phyloP scores from a whole-genome alignment of 768 basidiomycete genomes.

The Trametes coccinea region DNA sequence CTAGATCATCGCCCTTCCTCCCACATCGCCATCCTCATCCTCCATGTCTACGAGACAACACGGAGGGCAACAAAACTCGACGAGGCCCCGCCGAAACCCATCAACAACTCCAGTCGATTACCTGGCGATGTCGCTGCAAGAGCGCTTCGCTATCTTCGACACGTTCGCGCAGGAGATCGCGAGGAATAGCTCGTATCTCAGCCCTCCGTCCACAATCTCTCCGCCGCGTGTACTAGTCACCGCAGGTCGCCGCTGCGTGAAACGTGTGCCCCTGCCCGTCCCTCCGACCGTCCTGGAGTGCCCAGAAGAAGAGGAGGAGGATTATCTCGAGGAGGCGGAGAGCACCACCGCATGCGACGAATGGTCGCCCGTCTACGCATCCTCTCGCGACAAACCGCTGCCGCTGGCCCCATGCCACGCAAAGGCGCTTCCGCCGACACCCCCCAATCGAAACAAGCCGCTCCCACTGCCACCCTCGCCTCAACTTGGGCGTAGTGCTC shows the following conservation, averaged over 20 bases:
- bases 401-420: neutral
- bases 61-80: neutral
- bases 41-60: conserved; percentile 1
- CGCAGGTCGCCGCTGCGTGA: conserved; percentile 14
- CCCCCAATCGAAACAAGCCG: neutral
- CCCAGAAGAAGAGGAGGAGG: conserved; percentile 11
- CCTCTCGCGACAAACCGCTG: conserved; percentile 4
- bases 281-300: conserved; percentile 5
- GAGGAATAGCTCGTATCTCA: neutral
- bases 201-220: neutral
- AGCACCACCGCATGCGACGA: conserved; percentile 14
- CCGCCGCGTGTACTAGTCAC: neutral
- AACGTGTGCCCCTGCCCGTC: conserved; percentile 8
- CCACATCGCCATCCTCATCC: conserved; percentile 3
- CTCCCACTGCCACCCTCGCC: neutral
- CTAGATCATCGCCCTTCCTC: neutral
- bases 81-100: neutral
- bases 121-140: neutral
- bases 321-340: conserved; percentile 10
- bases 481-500: too few species aligned
- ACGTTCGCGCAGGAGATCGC: conserved; percentile 2
- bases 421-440: conserved; percentile 11
- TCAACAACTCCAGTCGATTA: neutral
- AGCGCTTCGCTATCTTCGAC: conserved; percentile 13
- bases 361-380: conserved; percentile 1